A percentile compares a stretch with the other conserved stretches of the same genome.
These are phyloP conservation scores for Blastocystis sp. DNA, from an alignment of 352 stramenopile species.

Conservation along the genomic window DNA sequence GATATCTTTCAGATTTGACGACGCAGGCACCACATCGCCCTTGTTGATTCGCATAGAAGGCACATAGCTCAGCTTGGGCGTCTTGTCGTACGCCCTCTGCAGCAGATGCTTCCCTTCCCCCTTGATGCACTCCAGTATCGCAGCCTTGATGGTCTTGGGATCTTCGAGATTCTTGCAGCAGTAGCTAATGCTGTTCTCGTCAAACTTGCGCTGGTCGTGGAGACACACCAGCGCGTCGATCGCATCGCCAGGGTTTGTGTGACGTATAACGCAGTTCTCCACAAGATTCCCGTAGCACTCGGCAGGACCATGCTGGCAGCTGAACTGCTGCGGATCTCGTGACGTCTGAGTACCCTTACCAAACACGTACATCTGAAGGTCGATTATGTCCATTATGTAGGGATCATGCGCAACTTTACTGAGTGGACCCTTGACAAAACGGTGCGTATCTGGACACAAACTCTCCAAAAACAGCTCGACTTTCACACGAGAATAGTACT, in stretches of 20 bases:
- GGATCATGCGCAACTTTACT: conserved; percentile 55
- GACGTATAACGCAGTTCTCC: conserved; percentile 35
- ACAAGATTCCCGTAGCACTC: conserved; percentile 58
- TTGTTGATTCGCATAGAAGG: conserved; percentile 57
- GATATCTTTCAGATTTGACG: conserved; percentile 33
- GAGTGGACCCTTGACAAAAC: conserved; percentile 17
- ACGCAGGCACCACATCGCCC: background rate
- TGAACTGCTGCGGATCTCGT: background rate
- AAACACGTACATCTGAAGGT: conserved; percentile 50
- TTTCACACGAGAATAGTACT: background rate
- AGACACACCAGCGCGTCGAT: conserved; percentile 24
- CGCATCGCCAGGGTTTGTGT: conserved; percentile 1
- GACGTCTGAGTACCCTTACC: conserved; percentile 8
- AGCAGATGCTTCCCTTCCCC: conserved; percentile 17
- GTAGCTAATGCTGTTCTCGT: background rate
- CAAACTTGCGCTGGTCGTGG: background rate
- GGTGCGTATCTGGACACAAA: conserved; percentile 50
- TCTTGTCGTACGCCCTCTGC: conserved; percentile 42
- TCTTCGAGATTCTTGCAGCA: background rate
- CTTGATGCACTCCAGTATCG: conserved; percentile 27
- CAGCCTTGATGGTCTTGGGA: background rate
- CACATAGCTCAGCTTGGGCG: conserved; percentile 1
- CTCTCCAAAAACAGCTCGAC: conserved; percentile 56
- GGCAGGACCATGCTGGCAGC: conserved; percentile 32
- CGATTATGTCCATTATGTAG: conserved; percentile 21